Evolutionary conservation across 805 yeast species (phyloP).

Genomic region (Kuraishia cidri): DNA sequence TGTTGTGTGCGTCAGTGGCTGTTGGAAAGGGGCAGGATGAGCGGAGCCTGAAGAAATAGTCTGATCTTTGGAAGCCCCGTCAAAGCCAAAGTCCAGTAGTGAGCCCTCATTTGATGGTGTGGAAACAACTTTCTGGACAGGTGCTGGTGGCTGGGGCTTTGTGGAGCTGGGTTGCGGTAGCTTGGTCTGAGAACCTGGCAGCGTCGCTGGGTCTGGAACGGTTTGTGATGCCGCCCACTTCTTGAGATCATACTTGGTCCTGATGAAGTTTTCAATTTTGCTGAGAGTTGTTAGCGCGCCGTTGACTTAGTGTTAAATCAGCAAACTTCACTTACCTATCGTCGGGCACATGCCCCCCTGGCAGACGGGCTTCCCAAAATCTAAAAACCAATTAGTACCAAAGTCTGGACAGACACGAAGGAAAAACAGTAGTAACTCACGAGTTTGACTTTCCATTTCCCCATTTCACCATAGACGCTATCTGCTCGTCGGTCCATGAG

Average conservation of each 20-base stretch:
- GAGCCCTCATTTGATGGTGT: slow-evolving; percentile 4
- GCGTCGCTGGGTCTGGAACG: slow-evolving; percentile 52
- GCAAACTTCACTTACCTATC: too few relatives aligned
- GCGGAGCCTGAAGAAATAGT: slow-evolving; percentile 10
- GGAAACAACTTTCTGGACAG: not conserved
- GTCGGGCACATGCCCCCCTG: slow-evolving; percentile 66
- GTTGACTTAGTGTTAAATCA: too few relatives aligned
- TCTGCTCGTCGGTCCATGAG: slow-evolving; percentile 93
- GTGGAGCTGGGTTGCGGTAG: too few relatives aligned
- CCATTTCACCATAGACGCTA: slow-evolving; percentile 74
- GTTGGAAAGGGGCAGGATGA: slow-evolving; percentile 2
- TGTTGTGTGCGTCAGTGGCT: slow-evolving; percentile 3
- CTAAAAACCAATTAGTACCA: too few relatives aligned
- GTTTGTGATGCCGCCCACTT: slow-evolving; percentile 65
- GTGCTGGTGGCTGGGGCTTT: not conserved
- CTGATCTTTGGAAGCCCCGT: slow-evolving; percentile 15
- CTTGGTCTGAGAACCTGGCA: slow-evolving; percentile 7
- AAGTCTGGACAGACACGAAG: too few relatives aligned
- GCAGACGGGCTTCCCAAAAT: slow-evolving; percentile 83
- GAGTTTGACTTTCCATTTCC: slow-evolving; percentile 74
- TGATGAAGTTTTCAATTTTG: slow-evolving; percentile 81
- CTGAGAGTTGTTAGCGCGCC: too few relatives aligned
- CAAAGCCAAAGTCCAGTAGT: slow-evolving; percentile 21
- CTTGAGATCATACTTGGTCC: slow-evolving; percentile 85
- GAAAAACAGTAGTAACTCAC: too few relatives aligned